These are phyloP conservation scores for Malus hybrid DNA, from an alignment of 331 rosid species.

Conservation along the genomic window DNA sequence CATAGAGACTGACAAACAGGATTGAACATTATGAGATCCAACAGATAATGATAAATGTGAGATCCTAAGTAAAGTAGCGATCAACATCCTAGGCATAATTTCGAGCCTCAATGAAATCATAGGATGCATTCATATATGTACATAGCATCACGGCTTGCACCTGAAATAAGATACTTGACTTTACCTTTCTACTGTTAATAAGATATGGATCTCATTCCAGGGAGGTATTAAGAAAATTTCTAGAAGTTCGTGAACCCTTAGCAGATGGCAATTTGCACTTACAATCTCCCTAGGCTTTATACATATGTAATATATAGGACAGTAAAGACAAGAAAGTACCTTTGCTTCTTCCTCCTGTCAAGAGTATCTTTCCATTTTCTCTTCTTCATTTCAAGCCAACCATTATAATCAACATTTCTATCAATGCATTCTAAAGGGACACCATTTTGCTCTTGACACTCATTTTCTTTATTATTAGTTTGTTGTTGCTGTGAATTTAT, in stretches of 20 bases:
- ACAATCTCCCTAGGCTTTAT: constrained; percentile 1
- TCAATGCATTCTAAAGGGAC: constrained; percentile 44
- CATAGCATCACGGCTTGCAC: background rate
- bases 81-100: background rate
- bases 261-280: constrained; percentile 4
- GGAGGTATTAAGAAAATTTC: background rate
- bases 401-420: constrained; percentile 70
- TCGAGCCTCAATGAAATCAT: background rate
- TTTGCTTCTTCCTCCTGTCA: constrained; percentile 70
- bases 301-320: background rate
- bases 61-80: background rate
- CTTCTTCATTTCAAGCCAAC: constrained; percentile 91
- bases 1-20: background rate
- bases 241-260: background rate
- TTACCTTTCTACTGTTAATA: background rate
- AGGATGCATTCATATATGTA: background rate
- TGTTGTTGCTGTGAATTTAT: constrained; percentile 23
- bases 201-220: background rate
- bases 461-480: constrained; percentile 24
- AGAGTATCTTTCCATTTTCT: constrained; percentile 71
- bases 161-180: background rate
- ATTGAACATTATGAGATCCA: background rate
- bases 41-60: background rate
- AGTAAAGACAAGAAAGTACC: constrained; percentile 38
- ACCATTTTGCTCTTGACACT: constrained; percentile 9